phyloP scores from a whole-genome alignment of 1,139 yeast species.

The Hansenula lynferdii region DNA sequence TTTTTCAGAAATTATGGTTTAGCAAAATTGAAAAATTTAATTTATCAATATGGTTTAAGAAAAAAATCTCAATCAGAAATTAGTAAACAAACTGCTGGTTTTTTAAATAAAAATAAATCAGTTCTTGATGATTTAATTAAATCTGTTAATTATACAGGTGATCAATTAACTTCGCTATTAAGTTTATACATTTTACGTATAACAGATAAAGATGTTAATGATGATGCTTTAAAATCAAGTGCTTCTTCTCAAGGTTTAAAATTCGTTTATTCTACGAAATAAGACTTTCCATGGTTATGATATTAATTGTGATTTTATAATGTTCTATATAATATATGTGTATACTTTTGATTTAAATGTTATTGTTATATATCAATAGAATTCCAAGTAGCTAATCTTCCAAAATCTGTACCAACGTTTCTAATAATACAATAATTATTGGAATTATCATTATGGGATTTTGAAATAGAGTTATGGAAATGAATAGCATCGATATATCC shows the following conservation, averaged over 20 bases:
- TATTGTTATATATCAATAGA: not conserved
- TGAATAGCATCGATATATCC: conserved; percentile 46
- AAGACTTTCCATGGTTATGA: not conserved
- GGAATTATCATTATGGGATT: too few species aligned
- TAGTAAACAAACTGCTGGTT: not conserved
- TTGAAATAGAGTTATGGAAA: not conserved
- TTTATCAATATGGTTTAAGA: not conserved
- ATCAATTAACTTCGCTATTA: not conserved
- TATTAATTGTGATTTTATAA: too few species aligned
- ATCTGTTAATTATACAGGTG: not conserved
- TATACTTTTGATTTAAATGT: too few species aligned
- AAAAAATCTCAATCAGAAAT: not conserved
- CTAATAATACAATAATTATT: conserved; percentile 36
- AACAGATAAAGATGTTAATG: not conserved
- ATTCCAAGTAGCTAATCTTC: conserved; percentile 28
- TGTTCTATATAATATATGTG: too few species aligned
- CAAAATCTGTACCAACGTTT: conserved; percentile 44
- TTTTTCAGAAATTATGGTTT: not conserved
- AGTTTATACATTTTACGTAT: not conserved
- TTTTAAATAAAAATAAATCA: not conserved
- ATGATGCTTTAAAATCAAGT: not conserved
- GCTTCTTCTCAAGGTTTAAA: not conserved
- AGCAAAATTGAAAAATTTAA: not conserved
- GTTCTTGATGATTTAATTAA: not conserved
- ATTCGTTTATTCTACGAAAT: not conserved